These are phyloP conservation scores for Starmerella sp. DNA, from an alignment of 805 yeast species.

Conservation along the genomic window DNA sequence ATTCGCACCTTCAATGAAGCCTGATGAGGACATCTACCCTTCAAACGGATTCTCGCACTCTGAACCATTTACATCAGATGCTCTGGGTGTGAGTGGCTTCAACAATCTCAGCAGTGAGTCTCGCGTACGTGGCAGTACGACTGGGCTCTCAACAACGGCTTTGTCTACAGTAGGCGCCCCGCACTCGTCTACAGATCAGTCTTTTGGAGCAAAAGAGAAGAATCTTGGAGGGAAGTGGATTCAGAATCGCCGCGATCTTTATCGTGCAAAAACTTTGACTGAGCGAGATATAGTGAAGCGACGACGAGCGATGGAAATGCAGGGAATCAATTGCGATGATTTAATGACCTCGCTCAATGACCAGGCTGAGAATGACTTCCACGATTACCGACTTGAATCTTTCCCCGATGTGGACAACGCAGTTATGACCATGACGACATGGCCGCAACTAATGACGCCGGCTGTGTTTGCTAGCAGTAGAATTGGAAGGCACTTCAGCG, in stretches of 20 bases:
- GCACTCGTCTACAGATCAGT: background rate
- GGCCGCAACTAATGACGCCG: conserved; percentile 38
- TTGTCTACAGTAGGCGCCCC: background rate
- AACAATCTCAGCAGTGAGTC: background rate
- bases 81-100: background rate
- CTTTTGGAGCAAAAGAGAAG: background rate
- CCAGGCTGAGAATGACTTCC: conserved; percentile 14
- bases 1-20: conserved; percentile 6
- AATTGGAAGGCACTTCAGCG: conserved; percentile 41
- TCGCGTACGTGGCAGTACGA: too few species aligned
- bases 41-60: conserved; percentile 6
- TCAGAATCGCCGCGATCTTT: conserved; percentile 47
- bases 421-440: conserved; percentile 26
- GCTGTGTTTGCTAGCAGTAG: conserved; percentile 45
- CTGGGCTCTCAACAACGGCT: background rate
- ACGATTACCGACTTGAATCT: conserved; percentile 23
- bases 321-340: conserved; percentile 19
- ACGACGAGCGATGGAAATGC: conserved; percentile 39
- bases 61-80: background rate
- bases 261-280: conserved; percentile 61
- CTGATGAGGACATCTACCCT: conserved; percentile 17
- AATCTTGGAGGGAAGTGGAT: conserved; percentile 34
- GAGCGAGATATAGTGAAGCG: conserved; percentile 59
- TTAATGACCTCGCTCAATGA: conserved; percentile 12
- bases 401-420: conserved; percentile 25